These are phyloP conservation scores for Teratosphaeria zuluensis DNA, from an alignment of 2,329 filamentous ascomycete species.

Conservation along the genomic window DNA sequence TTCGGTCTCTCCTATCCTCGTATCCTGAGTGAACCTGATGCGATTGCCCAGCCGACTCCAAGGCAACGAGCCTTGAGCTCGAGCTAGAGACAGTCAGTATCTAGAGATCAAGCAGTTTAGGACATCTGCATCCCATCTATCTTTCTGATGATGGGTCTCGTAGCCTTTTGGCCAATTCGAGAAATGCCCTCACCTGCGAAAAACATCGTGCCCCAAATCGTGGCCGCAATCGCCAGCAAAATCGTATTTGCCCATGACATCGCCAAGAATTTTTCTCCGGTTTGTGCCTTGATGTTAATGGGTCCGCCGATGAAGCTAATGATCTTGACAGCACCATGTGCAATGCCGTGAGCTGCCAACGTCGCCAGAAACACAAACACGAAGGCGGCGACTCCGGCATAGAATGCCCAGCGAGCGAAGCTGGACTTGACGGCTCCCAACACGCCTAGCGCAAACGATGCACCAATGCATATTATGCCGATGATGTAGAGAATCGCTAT, in stretches of 20 bases:
- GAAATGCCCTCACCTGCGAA: slow-evolving; percentile 1
- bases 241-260: slow-evolving; percentile 50
- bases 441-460: slow-evolving; percentile 35
- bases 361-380: slow-evolving; percentile 59
- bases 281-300: slow-evolving; percentile 41
- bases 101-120: neutral
- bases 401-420: slow-evolving; percentile 33
- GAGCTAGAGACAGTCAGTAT: neutral
- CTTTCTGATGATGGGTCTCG: neutral
- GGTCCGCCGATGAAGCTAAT: slow-evolving; percentile 45
- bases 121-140: neutral
- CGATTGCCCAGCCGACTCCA: neutral
- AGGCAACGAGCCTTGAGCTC: neutral
- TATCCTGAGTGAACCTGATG: neutral
- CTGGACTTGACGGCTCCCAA: slow-evolving; percentile 37
- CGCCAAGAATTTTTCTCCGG: slow-evolving; percentile 46
- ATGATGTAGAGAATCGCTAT: slow-evolving; percentile 52
- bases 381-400: slow-evolving; percentile 45
- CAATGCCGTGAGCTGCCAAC: slow-evolving; percentile 60
- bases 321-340: slow-evolving; percentile 42
- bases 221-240: slow-evolving; percentile 16
- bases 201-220: slow-evolving; percentile 8
- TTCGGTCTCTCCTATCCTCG: neutral
- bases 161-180: neutral
- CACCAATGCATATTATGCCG: slow-evolving; percentile 30